phyloP scores from a whole-genome alignment of 2,329 filamentous ascomycete species.

The Cercospora zeae-maydis region DNA sequence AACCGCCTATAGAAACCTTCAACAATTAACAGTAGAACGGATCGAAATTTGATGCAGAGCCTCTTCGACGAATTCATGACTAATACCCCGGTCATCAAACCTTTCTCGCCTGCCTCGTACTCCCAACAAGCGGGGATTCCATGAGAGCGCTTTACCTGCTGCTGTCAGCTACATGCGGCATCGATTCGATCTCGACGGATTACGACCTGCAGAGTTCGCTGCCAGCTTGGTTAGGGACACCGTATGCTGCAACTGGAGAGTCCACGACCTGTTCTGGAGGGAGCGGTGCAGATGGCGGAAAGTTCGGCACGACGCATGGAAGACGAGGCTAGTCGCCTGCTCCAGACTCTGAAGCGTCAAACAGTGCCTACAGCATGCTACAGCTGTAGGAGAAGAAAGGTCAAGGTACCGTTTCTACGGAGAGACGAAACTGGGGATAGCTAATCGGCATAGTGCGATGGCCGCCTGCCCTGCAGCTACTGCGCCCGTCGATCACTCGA shows the following conservation, averaged over 20 bases:
- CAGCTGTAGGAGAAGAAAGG: conserved; percentile 5
- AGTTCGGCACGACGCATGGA: background rate
- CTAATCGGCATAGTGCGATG: conserved; percentile 5
- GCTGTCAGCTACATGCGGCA: background rate
- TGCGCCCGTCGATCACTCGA: conserved; percentile 4
- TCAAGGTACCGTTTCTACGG: background rate
- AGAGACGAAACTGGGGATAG: background rate
- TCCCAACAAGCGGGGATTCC: background rate
- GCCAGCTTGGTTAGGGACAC: background rate
- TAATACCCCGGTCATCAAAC: background rate
- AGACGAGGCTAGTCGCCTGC: conserved; percentile 3
- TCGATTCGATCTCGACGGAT: background rate
- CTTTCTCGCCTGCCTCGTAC: background rate
- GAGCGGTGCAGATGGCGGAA: background rate
- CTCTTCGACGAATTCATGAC: background rate
- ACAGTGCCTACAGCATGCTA: conserved; percentile 6
- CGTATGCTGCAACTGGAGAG: background rate
- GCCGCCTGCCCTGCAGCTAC: conserved; percentile 3
- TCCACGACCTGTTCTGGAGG: background rate
- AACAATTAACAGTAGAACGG: background rate
- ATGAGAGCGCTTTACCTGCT: background rate
- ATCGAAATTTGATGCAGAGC: background rate
- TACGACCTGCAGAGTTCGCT: background rate
- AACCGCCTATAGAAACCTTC: background rate
- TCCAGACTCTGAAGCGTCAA: conserved; percentile 10